phyloP scores from a whole-genome alignment of 2,329 filamentous ascomycete species.

The Epichloe sylvatica region DNA sequence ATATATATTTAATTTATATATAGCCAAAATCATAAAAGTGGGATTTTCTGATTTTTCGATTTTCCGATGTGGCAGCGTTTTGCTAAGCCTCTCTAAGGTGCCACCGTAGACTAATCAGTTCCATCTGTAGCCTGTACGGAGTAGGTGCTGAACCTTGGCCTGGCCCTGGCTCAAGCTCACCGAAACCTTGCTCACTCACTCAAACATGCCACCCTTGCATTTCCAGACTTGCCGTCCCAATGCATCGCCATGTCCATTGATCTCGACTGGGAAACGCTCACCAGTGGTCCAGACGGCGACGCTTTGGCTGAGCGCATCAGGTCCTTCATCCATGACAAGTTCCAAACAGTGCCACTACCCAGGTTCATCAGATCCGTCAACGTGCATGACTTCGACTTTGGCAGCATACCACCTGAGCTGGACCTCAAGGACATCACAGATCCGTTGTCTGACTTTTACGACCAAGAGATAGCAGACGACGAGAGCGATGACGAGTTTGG shows the following conservation, averaged over 20 bases:
- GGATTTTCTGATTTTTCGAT: no score
- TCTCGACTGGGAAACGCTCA: constrained; percentile 90
- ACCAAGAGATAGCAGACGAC: constrained; percentile 51
- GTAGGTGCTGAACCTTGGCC: neutral
- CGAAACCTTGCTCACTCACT: neutral
- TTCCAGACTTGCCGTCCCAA: neutral
- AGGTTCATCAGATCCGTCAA: constrained; percentile 95
- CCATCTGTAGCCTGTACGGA: no score
- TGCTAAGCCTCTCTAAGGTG: no score
- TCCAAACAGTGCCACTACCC: constrained; percentile 80
- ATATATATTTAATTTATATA: no score
- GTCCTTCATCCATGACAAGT: constrained; percentile 87
- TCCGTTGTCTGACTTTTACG: constrained; percentile 91
- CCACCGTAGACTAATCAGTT: no score
- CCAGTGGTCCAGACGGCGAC: constrained; percentile 72
- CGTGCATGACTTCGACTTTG: constrained; percentile 89
- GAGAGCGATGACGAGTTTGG: constrained; percentile 23
- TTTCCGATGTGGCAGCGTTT: no score
- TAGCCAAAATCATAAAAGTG: no score
- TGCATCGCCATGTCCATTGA: constrained; percentile 72
- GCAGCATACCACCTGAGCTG: constrained; percentile 64
- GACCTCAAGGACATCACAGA: constrained; percentile 96
- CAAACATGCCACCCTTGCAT: neutral
- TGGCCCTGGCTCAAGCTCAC: neutral
- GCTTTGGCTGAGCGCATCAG: constrained; percentile 77